Percentiles rank a stretch among this genome's conserved stretches.
phyloP scores from a whole-genome alignment of 148 eudicot genomes.

The Bassia scoparia region DNA sequence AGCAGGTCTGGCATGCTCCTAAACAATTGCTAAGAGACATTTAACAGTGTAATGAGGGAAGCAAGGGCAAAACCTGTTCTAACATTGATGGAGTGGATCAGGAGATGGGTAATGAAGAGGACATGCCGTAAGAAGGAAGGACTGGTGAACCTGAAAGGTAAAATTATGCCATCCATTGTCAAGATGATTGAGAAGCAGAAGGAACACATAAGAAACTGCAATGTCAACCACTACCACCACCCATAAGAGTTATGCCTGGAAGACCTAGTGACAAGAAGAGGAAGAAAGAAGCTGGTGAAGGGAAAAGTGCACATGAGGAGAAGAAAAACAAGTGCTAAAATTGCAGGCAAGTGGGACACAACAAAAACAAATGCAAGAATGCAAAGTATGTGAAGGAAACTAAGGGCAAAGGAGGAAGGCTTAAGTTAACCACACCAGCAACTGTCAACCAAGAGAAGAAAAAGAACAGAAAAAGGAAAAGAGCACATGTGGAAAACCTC shows the following conservation, averaged over 20 bases:
- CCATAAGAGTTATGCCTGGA: background rate
- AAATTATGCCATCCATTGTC: background rate
- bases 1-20: background rate
- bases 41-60: background rate
- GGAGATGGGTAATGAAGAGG: background rate
- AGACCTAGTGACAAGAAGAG: background rate
- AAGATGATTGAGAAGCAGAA: background rate
- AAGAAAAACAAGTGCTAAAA: conserved; percentile 1
- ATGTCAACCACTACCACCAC: background rate
- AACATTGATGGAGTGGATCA: no score
- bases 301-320: background rate
- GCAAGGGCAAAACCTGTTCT: background rate
- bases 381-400: background rate
- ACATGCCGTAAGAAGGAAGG: background rate
- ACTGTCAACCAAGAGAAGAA: background rate
- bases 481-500: no score
- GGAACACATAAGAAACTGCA: background rate
- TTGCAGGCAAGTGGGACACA: conserved; percentile 1
- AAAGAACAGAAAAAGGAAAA: background rate
- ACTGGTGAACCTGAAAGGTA: background rate
- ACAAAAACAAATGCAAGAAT: conserved; percentile 3
- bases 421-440: background rate
- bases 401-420: background rate
- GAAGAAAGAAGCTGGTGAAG: background rate
- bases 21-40: background rate